Evolutionary conservation across 306 rosid genomes (phyloP).

Genomic region (Datisca glomerata): DNA sequence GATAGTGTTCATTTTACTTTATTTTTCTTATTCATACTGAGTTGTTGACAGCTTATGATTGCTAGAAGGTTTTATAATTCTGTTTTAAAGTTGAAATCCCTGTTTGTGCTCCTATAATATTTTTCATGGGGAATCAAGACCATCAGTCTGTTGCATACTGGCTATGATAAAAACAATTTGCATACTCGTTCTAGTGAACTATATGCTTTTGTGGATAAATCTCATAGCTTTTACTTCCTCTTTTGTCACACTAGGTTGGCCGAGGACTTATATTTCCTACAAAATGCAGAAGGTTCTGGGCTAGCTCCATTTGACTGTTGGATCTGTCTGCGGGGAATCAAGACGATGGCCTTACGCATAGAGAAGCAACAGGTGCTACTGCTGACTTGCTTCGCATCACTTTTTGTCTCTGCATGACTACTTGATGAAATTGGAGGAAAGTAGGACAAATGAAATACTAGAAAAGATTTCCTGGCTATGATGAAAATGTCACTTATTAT

Average conservation of each 20-base stretch:
- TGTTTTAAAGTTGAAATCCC: background rate
- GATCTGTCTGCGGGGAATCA: constrained; percentile 77
- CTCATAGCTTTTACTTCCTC: no score
- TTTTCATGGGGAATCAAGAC: no score
- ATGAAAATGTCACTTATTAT: no score
- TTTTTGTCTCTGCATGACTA: background rate
- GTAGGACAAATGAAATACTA: no score
- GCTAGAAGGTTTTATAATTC: background rate
- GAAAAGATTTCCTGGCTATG: no score
- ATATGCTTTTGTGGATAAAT: no score
- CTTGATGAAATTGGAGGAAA: no score
- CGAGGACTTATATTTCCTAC: constrained; percentile 72
- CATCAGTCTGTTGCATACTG: no score
- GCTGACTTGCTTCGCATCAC: constrained; percentile 6
- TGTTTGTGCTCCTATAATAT: background rate
- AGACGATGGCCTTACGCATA: constrained; percentile 82
- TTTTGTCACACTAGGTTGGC: constrained; percentile 46
- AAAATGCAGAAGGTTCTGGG: constrained; percentile 87
- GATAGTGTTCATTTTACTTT: no score
- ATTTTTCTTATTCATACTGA: background rate
- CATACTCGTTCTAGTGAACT: no score
- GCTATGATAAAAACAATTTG: no score
- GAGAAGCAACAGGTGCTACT: constrained; percentile 85
- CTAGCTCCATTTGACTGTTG: constrained; percentile 92
- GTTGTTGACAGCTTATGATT: background rate